Evolutionary conservation across 1,139 yeast genomes (phyloP), one percentile per base, ranked within the genome.

Genomic region (Oligophagozyma castellii): DNA sequence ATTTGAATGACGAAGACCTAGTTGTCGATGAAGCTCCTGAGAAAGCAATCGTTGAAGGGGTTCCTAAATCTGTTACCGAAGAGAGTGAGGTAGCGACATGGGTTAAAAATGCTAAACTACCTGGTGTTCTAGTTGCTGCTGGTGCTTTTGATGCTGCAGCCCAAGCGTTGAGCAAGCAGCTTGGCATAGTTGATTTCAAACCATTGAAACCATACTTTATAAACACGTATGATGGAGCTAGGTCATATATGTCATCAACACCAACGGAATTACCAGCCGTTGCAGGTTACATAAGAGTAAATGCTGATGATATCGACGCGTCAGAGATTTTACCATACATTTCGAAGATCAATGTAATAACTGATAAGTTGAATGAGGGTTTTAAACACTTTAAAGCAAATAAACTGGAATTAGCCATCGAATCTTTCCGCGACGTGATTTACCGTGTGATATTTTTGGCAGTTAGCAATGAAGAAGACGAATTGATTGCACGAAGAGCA

Each of bases 131-230:
- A 45, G 84, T 79, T 47, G 95, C 98, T 2, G 86, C 95, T 2
- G 99, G 99, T 43, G 81, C 93, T 4, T 84, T 86, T 53, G 96
- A 86, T 40, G 81, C 89, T 37, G 98, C 98, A 26, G 92, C 95
- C 22, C 89, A 83, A 43, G 68, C 92, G 49, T 67, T 92, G 47
- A 72, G 78, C 58, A 78, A 92, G 47, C 98, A 92, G 57, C 65
- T 78, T 30, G 98, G 96, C 42, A 70, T 81, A 30, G 73, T 70
- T 22, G 67, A 80, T 43, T 86, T 92, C 53, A 93, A 74, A 46
- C 98, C 98, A 14, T 67, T 92, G 42, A 74, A 89, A 56, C 51
- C 64, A 22, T 67, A 95, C 37, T 92, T 89, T 61, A 45, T 79
- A 52, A 89, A 83, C 44, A 78, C 84, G 16, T 89, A 79, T 55